These are phyloP conservation scores for Simplicillium aogashimaense DNA, from an alignment of 2,329 filamentous ascomycete genomes.

Conservation along the genomic window DNA sequence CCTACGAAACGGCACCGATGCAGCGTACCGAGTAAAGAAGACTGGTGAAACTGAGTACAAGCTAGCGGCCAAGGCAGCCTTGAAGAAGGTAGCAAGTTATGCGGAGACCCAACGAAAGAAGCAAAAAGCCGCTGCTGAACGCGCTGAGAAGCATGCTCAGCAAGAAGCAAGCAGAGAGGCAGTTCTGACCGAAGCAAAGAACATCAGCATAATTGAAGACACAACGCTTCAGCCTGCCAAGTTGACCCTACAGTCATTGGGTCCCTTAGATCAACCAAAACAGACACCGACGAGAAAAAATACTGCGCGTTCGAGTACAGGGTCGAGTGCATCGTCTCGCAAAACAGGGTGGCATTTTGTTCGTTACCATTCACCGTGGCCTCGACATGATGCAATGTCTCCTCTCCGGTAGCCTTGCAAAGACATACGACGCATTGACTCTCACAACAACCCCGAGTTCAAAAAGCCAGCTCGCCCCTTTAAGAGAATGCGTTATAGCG, in stretches of 20 bases:
- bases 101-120: conserved; percentile 16
- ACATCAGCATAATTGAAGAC: conserved; percentile 13
- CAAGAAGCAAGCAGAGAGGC: conserved; percentile 11
- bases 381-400: too few relatives aligned
- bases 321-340: not conserved
- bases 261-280: not conserved
- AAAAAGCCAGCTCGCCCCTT: conserved; percentile 74
- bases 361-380: not conserved
- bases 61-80: conserved; percentile 15
- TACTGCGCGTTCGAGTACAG: not conserved
- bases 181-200: conserved; percentile 17
- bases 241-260: not conserved
- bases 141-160: conserved; percentile 14
- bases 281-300: not conserved
- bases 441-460: conserved; percentile 73
- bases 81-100: conserved; percentile 17
- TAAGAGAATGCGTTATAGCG: conserved; percentile 85
- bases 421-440: too few relatives aligned
- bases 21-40: conserved; percentile 6
- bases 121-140: conserved; percentile 13
- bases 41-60: conserved; percentile 13
- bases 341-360: not conserved
- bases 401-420: too few relatives aligned
- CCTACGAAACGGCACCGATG: conserved; percentile 3
- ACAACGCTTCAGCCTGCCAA: not conserved